Conservation (phyloP, 305 asterid species). For the Fraxinus dipetala region DNA sequence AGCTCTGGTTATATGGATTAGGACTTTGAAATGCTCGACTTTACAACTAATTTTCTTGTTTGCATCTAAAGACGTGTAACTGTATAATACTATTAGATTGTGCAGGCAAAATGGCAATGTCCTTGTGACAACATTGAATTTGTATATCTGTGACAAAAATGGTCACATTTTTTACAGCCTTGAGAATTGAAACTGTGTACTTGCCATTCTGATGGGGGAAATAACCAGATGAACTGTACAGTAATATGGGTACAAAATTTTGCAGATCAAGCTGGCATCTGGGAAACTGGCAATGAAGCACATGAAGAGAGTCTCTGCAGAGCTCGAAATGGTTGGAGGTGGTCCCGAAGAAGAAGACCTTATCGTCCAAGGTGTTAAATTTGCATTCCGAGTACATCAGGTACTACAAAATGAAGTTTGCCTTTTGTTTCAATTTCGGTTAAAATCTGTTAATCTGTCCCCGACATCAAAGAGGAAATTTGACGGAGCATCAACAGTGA, state of each 20-base stretch:
- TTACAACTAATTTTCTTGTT: background rate
- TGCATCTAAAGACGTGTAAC: background rate
- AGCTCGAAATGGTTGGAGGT: constrained; percentile 76
- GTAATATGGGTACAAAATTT: constrained; percentile 16
- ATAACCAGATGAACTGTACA: background rate
- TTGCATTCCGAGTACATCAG: constrained; percentile 86
- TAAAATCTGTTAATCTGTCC: background rate
- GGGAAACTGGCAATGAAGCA: constrained; percentile 91
- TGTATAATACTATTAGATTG: background rate
- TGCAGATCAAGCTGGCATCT: constrained; percentile 93
- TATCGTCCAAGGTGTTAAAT: constrained; percentile 55
- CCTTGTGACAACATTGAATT: background rate
- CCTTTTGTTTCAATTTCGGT: background rate
- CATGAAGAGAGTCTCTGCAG: constrained; percentile 91
- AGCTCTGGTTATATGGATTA: background rate
- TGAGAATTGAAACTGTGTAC: background rate
- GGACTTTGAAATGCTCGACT: background rate
- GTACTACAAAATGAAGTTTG: constrained; percentile 20
- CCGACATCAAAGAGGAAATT: background rate
- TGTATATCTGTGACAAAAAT: background rate
- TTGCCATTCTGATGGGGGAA: constrained; percentile 21
- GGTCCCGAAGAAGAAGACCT: constrained; percentile 68
- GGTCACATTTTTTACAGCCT: background rate
- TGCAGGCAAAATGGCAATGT: background rate
- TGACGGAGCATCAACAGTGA: background rate